Evolutionary conservation across 2,329 filamentous ascomycete species (phyloP), one percentile per base, ranked within the genome.

Genomic region (Diaporthe eres): DNA sequence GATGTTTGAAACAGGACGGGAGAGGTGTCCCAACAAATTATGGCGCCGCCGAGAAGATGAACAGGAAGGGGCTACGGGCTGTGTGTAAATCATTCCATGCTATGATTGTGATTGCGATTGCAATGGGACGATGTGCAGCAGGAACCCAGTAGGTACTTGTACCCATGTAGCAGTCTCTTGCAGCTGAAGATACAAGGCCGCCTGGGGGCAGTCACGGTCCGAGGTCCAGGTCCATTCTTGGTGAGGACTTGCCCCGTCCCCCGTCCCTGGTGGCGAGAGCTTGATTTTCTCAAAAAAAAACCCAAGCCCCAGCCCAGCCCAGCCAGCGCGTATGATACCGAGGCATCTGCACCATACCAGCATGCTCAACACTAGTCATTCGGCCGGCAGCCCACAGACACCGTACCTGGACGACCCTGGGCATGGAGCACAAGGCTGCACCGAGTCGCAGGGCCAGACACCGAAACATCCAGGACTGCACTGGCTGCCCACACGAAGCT

Each of bases 301-400:
- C n/a, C 44, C 57, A 28, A 15, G 13, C 63, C 44, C 63, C 28
- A 25, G n/a, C 34, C 53, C 70, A 72, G 28, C 37, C 53, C 55
- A 58, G 39, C 53, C n/a, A 39, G 57, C 22, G 22, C 39, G 58
- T 60, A 34, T 61, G 57, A 63, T 61, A 53, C 71, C 71, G 71
- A 72, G 71, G 71, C 71, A 72, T 63, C 31, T 63, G 42, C 47
- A 68, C 47, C 63, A 68, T 70, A 34, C 19, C 49, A 70, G 51
- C 28, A 70, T 70, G 65, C 47, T 31, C 65, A 25, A 70, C 65
- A 53, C 65, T 70, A 68, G 65, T 70, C 65, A 70, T 70, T 70
- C 31, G 49, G 34, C 34, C 34, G 34, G 28, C 71, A 44, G 57
- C 28, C 42, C 71, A 61, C 47, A 53, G 47, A 53, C 25, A 68